These are phyloP conservation scores for Leccinum aurantiacum DNA, from an alignment of 768 basidiomycete species.

Conservation along the genomic window DNA sequence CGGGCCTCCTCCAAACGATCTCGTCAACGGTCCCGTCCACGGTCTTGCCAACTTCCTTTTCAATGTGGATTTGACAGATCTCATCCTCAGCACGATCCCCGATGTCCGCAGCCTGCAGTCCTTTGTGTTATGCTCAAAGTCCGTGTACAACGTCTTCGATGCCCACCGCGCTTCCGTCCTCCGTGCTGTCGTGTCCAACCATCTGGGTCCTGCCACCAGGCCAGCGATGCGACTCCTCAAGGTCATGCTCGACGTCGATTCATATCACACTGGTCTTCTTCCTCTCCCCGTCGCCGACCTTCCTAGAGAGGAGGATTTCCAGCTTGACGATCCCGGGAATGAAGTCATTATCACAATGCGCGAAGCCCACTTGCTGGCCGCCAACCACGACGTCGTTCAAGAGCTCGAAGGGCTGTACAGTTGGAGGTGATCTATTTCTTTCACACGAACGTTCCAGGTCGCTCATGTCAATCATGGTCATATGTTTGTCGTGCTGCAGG, in stretches of 20 bases:
- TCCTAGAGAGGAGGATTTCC: slow-evolving; percentile 14
- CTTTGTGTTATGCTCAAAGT: slow-evolving; percentile 17
- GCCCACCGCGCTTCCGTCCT: slow-evolving; percentile 14
- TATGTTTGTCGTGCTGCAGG: slow-evolving; percentile 21
- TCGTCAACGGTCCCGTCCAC: neutral
- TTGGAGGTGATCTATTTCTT: slow-evolving; percentile 17
- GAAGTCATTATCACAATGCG: slow-evolving; percentile 4
- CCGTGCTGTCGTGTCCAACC: slow-evolving; percentile 16
- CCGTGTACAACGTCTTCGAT: slow-evolving; percentile 16
- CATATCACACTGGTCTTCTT: slow-evolving; percentile 8
- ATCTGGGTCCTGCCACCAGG: slow-evolving; percentile 9
- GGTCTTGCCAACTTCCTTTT: neutral
- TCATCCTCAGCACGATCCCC: neutral
- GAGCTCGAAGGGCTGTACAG: slow-evolving; percentile 20
- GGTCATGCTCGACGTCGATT: slow-evolving; percentile 10
- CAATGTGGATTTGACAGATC: neutral
- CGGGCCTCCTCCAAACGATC: too few species aligned
- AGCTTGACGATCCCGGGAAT: neutral
- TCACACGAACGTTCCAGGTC: neutral
- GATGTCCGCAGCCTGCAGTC: slow-evolving; percentile 5
- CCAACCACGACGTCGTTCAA: slow-evolving; percentile 16
- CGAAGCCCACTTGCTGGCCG: slow-evolving; percentile 13
- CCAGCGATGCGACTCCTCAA: slow-evolving; percentile 20
- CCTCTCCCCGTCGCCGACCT: slow-evolving; percentile 10
- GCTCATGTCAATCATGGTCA: slow-evolving; percentile 3